phyloP scores from a whole-genome alignment of 352 stramenopile genomes.

The Pythium phragmiticola region DNA sequence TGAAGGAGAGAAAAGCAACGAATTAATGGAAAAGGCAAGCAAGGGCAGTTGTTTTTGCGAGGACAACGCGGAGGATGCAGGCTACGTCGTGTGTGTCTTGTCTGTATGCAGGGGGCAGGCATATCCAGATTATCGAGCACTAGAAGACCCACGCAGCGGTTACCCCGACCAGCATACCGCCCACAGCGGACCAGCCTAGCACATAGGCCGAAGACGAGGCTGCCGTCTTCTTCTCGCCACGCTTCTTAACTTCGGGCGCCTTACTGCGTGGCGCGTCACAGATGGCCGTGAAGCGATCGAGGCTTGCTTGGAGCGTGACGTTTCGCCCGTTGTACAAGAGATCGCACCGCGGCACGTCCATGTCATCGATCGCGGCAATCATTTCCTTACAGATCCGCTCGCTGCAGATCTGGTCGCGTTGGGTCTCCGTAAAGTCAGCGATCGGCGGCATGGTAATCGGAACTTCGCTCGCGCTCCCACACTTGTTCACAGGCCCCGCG shows the following conservation, averaged over 20 bases:
- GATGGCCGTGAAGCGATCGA: constrained; percentile 45
- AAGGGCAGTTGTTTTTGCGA: background rate
- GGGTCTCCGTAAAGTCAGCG: constrained; percentile 25
- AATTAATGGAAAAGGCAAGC: background rate
- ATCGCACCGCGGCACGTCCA: constrained; percentile 55
- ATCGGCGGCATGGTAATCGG: constrained; percentile 42
- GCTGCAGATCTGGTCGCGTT: constrained; percentile 41
- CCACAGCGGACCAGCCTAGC: no score
- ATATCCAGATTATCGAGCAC: background rate
- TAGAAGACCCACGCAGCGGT: constrained; percentile 9
- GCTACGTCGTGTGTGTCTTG: constrained; percentile 6
- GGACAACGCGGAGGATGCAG: background rate
- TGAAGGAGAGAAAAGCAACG: background rate
- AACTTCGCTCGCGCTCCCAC: constrained; percentile 37
- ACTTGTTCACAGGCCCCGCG: constrained; percentile 35
- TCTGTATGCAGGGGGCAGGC: background rate
- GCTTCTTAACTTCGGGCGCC: constrained; percentile 43
- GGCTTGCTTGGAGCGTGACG: constrained; percentile 45
- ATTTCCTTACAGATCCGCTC: constrained; percentile 45
- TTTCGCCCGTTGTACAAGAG: constrained; percentile 44
- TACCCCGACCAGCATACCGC: no score
- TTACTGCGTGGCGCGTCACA: constrained; percentile 37
- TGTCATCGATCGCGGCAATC: constrained; percentile 56
- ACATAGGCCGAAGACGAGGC: background rate
- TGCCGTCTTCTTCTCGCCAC: constrained; percentile 3